Evolutionary conservation across 2,329 filamentous ascomycete genomes (phyloP), one percentile per base, ranked within the genome.

Genomic region (Nigrospora oryzae): DNA sequence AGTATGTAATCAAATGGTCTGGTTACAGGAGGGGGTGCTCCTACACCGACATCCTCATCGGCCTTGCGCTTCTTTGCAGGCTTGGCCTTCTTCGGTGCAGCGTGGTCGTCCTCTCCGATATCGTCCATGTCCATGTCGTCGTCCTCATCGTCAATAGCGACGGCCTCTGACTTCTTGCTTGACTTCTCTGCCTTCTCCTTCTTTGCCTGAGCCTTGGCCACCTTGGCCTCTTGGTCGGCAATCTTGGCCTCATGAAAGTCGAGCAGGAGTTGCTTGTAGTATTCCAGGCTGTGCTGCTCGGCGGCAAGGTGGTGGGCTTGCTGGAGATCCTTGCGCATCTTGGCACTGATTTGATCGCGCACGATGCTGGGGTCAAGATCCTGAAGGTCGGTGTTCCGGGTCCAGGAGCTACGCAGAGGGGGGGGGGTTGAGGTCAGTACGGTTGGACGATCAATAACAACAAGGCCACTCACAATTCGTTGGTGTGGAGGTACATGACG

Each of bases 401-500:
- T 87, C 91, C 91, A 98, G 34, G 87, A 86, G 67, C 93, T 98
- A 55, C 46, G 47, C 14, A 46, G 11, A n/a, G n/a, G n/a, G 32
- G 38, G 39, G 19, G 31, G 16, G 42, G 54, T 31, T 53, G 47
- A 31, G 31, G 44, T 49, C 38, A 48, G 40, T 36, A 40, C 54
- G 15, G 14, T 13, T 10, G 2, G 7, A 28, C 23, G 23, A 11
- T n/a, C 35, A 13, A 36, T 13, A 5, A 13, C 11, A 36, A 17
- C 5, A 10, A 13, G 35, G 14, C n/a, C 15, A 81, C 91, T 80
- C 70, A 98, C 93, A 98, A 97, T 74, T 97, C 91, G 59, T 97
- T 96, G 34, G 90, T 95, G 51, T 81, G 75, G 42, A 97, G 71
- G 63, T 95, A 97, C 91, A 97, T 96, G 59, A 97, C 83, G 5